Evolutionary conservation across 2,329 filamentous ascomycete species (phyloP).

Genomic region (Fusarium haematococcum): DNA sequence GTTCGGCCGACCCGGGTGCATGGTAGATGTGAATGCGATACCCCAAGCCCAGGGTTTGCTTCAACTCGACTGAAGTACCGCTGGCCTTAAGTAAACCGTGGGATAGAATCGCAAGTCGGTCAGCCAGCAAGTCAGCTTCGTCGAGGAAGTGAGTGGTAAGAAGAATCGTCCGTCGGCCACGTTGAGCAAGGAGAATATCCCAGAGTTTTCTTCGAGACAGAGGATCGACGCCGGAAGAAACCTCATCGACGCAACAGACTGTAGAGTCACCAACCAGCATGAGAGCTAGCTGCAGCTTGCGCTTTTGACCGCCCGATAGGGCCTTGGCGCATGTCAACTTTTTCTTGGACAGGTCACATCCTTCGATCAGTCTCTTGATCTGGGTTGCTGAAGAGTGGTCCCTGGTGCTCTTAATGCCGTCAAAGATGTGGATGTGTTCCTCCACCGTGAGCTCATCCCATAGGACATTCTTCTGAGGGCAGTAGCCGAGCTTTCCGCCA

Average conservation of each 20-base stretch:
- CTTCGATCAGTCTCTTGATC: constrained; percentile 63
- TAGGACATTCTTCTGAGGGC: constrained; percentile 19
- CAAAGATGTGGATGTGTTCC: constrained; percentile 10
- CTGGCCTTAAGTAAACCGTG: constrained; percentile 9
- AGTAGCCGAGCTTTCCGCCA: not conserved
- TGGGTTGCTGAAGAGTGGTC: not conserved
- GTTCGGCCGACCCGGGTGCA: not conserved
- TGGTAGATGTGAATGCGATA: constrained; percentile 7
- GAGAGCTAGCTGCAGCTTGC: constrained; percentile 87
- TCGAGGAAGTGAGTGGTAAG: constrained; percentile 90
- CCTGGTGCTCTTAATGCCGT: constrained; percentile 6
- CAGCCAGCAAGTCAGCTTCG: constrained; percentile 84
- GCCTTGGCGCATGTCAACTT: constrained; percentile 74
- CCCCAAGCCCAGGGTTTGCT: constrained; percentile 7
- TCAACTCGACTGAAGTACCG: constrained; percentile 12
- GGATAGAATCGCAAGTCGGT: constrained; percentile 59
- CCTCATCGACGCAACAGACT: constrained; percentile 56
- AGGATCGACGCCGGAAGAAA: constrained; percentile 85
- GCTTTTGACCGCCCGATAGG: constrained; percentile 85
- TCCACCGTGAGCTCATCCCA: constrained; percentile 17
- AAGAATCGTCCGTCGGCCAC: constrained; percentile 80
- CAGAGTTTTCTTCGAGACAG: constrained; percentile 85
- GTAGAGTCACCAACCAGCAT: constrained; percentile 86
- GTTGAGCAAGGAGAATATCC: constrained; percentile 85
- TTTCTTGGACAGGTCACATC: constrained; percentile 79